phyloP scores from a whole-genome alignment of 1,139 yeast genomes.

The Taphrina communis region DNA sequence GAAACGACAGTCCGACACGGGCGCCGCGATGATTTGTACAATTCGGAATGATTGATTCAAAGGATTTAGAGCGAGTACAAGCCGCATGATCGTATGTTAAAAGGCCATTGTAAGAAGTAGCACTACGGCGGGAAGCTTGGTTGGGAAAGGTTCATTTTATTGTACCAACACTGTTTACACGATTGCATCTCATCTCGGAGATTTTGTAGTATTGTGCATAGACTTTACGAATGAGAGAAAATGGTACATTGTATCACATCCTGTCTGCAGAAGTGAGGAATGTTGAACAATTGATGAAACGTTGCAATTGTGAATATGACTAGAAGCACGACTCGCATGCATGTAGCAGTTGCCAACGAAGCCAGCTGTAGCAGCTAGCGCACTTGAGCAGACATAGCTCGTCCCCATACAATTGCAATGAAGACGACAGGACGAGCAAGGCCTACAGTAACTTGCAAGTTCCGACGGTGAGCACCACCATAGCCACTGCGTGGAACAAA shows the following conservation, averaged over 20 bases:
- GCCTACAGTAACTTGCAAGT: too few relatives aligned
- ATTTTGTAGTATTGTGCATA: constrained; percentile 11
- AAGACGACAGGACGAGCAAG: too few relatives aligned
- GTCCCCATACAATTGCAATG: too few relatives aligned
- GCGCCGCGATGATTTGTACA: constrained; percentile 8
- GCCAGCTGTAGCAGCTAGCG: too few relatives aligned
- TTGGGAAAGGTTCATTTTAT: background rate
- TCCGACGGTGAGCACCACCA: too few relatives aligned
- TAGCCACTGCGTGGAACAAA: too few relatives aligned
- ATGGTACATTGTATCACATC: background rate
- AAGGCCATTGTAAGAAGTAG: constrained; percentile 18
- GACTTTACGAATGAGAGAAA: background rate
- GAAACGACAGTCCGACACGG: constrained; percentile 4
- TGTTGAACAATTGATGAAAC: background rate
- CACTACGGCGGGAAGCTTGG: constrained; percentile 16
- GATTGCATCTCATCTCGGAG: background rate
- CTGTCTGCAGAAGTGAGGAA: background rate
- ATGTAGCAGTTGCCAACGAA: too few relatives aligned
- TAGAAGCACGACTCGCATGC: too few relatives aligned
- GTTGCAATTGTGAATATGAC: too few relatives aligned
- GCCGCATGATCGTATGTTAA: constrained; percentile 8
- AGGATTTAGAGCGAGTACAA: constrained; percentile 11
- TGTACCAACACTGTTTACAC: constrained; percentile 13
- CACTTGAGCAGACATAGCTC: too few relatives aligned
- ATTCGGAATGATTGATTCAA: background rate